A percentile compares a stretch with the other conserved stretches of the same genome.
These are phyloP conservation scores for Codiaeum variegatum DNA, from an alignment of 441 rosid genomes.

Conservation along the genomic window DNA sequence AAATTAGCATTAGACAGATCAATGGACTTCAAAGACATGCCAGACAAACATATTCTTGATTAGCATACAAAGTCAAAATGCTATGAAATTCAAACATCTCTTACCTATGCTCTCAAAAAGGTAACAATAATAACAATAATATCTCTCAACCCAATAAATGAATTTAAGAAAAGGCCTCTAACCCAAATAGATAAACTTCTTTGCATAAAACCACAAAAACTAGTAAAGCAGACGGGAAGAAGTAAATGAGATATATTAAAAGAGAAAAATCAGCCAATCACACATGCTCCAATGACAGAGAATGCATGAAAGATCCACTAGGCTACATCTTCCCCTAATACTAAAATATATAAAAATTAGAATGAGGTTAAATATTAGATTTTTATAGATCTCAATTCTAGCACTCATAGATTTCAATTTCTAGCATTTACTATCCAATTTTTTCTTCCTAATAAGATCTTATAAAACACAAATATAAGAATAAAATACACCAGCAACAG, in stretches of 20 bases:
- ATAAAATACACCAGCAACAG: too few relatives aligned
- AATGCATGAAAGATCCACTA: not conserved
- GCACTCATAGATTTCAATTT: too few relatives aligned
- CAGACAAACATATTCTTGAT: not conserved
- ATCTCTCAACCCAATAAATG: not conserved
- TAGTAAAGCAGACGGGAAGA: not conserved
- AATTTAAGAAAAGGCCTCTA: not conserved
- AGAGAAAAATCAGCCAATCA: not conserved
- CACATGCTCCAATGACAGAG: not conserved
- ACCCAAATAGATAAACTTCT: too few relatives aligned
- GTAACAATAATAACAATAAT: not conserved
- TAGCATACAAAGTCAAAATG: not conserved
- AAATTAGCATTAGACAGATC: constrained; percentile 12
- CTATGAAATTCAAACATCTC: not conserved
- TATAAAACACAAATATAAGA: too few relatives aligned
- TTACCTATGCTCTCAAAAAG: too few relatives aligned
- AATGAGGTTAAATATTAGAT: too few relatives aligned
- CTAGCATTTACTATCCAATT: too few relatives aligned
- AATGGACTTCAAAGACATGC: constrained; percentile 2
- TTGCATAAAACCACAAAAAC: not conserved
- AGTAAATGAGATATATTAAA: not conserved
- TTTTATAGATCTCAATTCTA: too few relatives aligned
- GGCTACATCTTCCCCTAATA: too few relatives aligned
- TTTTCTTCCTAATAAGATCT: too few relatives aligned
- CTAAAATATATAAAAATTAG: too few relatives aligned